Conservation (phyloP, 2,329 filamentous ascomycete species). For the Septoria linicola region DNA sequence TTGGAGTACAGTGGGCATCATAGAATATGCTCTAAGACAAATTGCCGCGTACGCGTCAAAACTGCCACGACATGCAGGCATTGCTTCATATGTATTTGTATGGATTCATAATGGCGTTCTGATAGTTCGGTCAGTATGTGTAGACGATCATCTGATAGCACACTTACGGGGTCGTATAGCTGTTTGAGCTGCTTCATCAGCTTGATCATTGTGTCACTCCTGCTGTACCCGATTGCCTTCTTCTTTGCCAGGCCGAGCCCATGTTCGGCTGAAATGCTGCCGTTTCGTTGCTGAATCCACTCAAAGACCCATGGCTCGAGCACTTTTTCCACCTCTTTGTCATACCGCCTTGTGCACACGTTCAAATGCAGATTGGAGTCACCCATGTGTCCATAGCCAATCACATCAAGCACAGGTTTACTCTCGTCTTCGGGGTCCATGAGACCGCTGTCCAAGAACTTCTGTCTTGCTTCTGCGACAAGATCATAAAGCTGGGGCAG, state of each 20-base stretch:
- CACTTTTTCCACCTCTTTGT: conserved; percentile 79
- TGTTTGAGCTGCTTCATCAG: conserved; percentile 96
- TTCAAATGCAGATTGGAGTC: conserved; percentile 96
- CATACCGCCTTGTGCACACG: conserved; percentile 76
- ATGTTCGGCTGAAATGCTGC: conserved; percentile 96
- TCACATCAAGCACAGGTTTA: conserved; percentile 80
- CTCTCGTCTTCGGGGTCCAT: conserved; percentile 69
- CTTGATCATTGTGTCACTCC: conserved; percentile 79
- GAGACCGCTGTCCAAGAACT: conserved; percentile 71
- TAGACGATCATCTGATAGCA: too few species aligned
- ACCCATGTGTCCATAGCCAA: conserved; percentile 98
- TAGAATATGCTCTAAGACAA: too few species aligned
- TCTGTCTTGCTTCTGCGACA: conserved; percentile 78
- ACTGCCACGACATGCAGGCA: too few species aligned
- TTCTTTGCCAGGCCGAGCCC: conserved; percentile 94
- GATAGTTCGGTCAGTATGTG: conserved; percentile 19
- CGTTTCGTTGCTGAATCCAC: conserved; percentile 84
- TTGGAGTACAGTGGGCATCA: too few species aligned
- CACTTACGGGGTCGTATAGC: conserved; percentile 85
- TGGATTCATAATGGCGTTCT: conserved; percentile 99
- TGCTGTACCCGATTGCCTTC: conserved; percentile 89
- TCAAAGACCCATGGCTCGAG: conserved; percentile 97
- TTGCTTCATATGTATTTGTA: conserved; percentile 79
- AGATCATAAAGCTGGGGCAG: conserved; percentile 81
- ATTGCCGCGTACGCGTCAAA: too few species aligned